These are phyloP conservation scores for Cicer yamashitae DNA, from an alignment of 306 rosid genomes.

Conservation along the genomic window DNA sequence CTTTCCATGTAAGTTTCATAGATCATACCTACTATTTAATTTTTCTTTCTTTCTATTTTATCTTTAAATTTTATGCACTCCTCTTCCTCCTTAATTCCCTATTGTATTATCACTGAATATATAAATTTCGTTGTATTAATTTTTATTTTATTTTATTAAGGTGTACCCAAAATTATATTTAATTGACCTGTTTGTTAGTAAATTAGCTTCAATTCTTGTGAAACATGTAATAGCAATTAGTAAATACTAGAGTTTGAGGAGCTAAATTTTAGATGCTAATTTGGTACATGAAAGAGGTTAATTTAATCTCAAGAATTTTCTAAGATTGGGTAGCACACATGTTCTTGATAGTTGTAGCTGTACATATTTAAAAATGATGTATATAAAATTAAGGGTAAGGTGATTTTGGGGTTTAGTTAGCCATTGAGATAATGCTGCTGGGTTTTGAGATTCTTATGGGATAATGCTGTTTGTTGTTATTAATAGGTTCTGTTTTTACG, in stretches of 20 bases:
- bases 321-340: not conserved
- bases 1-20: slow-evolving; percentile 41
- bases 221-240: not conserved
- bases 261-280: not conserved
- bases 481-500: not conserved
- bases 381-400: not conserved
- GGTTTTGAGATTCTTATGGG: slow-evolving; percentile 20
- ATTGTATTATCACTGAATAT: not conserved
- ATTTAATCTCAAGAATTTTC: slow-evolving; percentile 16
- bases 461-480: not conserved
- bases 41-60: not conserved
- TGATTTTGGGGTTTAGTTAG: slow-evolving; percentile 15
- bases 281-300: slow-evolving; percentile 15
- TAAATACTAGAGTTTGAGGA: not conserved
- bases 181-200: not conserved
- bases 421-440: slow-evolving; percentile 20
- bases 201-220: slow-evolving; percentile 16
- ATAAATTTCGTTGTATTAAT: not conserved
- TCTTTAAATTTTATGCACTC: not conserved
- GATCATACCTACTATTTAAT: not conserved
- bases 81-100: not conserved
- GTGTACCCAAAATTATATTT: slow-evolving; percentile 16
- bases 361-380: not conserved
- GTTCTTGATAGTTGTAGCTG: not conserved
- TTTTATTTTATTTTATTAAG: not conserved